Base-by-base conservation (phyloP, 345 rosid species). In the Excoecaria cochinchinensis region DNA sequence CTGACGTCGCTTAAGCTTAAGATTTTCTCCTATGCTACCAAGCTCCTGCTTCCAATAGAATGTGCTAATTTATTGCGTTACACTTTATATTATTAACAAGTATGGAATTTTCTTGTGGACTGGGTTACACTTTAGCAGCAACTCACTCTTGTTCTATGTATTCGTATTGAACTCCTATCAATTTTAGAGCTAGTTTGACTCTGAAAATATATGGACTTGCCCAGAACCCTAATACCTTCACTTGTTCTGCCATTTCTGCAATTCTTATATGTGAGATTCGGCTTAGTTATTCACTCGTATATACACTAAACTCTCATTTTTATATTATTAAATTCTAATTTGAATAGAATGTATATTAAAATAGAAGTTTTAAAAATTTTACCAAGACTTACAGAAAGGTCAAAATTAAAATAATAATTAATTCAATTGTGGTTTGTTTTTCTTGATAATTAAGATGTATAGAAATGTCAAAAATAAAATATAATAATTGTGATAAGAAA, bases 21-120 rank as follows among this genome's bases (percentile, higher is more conserved):
- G 13, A 51, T n/a, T 63, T 36, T 78, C 81, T 55, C 72, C 44
- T 0, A 73, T 44, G 51, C 71, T 62, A n/a, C 57, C 66, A 44
- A 60, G 73, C 64, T 78, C 81, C 69, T 77, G 75, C 72, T 65
- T 64, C 78, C 75, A 79, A 3, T 62, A n/a, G n/a, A n/a, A n/a
- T n/a, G n/a, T n/a, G n/a, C n/a, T n/a, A n/a, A n/a, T n/a, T n/a
- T n/a, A n/a, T n/a, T n/a, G n/a, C n/a, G n/a, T n/a, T n/a, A n/a
- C n/a, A n/a, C n/a, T n/a, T n/a, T n/a, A n/a, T n/a, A 21, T 67
- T 67, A 15, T 67, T 53, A 11, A 67, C 3, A 21, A 67, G 70
- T 7, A 67, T 4, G 70, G 70, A 46, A 21, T 8, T 46, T 46
- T 67, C 12, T 44, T 11, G 14, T 67, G 31, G 44, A 67, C 6